Percentiles rank a stretch among this genome's conserved stretches.
Evolutionary conservation across 139 green algal species (phyloP).

Genomic region (Trebouxia sp.): DNA sequence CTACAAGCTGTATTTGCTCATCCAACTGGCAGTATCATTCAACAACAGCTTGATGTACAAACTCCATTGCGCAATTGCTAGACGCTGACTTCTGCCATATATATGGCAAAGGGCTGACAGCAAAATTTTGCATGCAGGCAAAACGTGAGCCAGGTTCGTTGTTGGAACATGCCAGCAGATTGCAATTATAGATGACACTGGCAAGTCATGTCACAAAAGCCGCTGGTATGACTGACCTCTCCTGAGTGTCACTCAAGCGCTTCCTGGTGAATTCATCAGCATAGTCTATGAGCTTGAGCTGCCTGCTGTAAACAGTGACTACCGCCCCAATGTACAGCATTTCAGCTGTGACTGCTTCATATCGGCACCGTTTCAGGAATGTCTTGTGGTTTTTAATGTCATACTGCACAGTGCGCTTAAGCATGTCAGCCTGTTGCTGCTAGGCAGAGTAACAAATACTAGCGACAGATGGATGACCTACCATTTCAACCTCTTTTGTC

Average conservation of each 20-base stretch:
- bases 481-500: conserved; percentile 75
- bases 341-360: conserved; percentile 53
- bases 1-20: too few species aligned
- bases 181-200: too few species aligned
- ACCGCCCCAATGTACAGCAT: conserved; percentile 65
- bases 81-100: too few species aligned
- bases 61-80: too few species aligned
- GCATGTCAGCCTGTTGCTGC: not conserved
- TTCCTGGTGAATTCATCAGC: conserved; percentile 73
- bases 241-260: conserved; percentile 39
- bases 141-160: too few species aligned
- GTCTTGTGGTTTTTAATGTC: conserved; percentile 81
- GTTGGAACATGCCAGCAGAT: too few species aligned
- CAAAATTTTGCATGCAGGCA: too few species aligned
- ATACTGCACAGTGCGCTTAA: conserved; percentile 50
- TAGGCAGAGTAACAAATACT: not conserved
- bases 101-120: too few species aligned
- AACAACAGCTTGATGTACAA: not conserved
- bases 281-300: conserved; percentile 76
- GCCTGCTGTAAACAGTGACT: conserved; percentile 69
- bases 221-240: too few species aligned
- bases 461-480: conserved; percentile 31
- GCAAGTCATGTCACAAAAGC: too few species aligned
- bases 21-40: too few species aligned
- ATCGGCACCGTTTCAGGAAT: conserved; percentile 73